Evolutionary conservation across 176 grass and related monocot genomes (phyloP), one percentile per base, ranked within the genome.

Genomic region (Juncus effusus): DNA sequence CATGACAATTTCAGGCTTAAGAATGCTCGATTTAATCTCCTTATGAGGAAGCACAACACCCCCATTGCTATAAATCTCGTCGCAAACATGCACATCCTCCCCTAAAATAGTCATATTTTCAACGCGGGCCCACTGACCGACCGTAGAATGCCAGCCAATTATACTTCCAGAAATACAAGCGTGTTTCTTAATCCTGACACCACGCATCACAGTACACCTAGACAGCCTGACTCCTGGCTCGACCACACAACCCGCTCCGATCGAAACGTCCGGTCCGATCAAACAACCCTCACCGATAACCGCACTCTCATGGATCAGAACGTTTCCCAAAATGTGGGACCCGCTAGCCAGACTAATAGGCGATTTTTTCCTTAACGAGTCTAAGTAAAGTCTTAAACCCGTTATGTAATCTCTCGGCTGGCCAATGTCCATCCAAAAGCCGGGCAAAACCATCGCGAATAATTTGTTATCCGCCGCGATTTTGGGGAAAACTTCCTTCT

Each of bases 81-180:
- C 90, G 42, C 90, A 85, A 66, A 95, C 85, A 57, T 89, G 90
- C 56, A 95, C 90, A 63, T 95, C 85, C 74, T 95, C 90, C 4
- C 90, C 90, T 13, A 95, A 80, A 64, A 95, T 89, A n/a, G 90
- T 95, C 85, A 95, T 89, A 74, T 95, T 95, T 82, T 95, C 90
- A 8, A 95, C 74, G 62, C 90, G 79, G 7, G 90, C 90, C 90
- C 90, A 95, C 80, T 81, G 81, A 49, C 90, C 90, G 28, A 95
- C 80, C 4, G 85, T 95, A 49, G 82, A 95, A 58, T 89, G 85
- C 90, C 90, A 95, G 15, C 90, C 90, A 28, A 95, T 80, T 52
- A 95, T 95, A 70, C 90, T 89, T 54, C 85, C 68, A 40, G 85
- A 89, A 63, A 95, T 78, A 85, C 90, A 95, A 3, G 85, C 82